Base-by-base conservation (phyloP, 2,329 filamentous ascomycete species). In the Aspergillus sp. region DNA sequence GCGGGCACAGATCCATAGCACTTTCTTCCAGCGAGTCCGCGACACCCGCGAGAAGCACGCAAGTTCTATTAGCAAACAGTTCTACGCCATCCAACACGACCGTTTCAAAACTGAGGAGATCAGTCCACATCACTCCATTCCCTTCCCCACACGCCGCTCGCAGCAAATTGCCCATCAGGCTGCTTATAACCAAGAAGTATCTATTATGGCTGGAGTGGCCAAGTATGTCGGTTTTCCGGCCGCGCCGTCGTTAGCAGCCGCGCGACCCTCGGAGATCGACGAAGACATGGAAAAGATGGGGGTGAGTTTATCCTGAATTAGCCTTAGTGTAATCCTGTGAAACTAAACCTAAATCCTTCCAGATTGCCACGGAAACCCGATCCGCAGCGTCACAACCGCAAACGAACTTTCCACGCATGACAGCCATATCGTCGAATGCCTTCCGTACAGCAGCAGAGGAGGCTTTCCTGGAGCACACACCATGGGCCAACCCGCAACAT, bases 161-260 rank as follows among this genome's bases (percentile, higher is more conserved):
- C 85, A 90, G 60, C 88, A 91, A 60, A 80, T 95, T 51, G 79
- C 82, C 52, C 87, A 96, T 53, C 90, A 95, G 58, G 80, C 90
- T 44, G 86, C 90, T 42, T 97, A 97, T 73, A 97, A 95, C 66
- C 87, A 86, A 55, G 93, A 98, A 66, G 90, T 98, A 4, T 95
- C 90, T 0, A 82, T 96, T 23, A 74, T 98, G 49, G 85, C 90
- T 5, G 91, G 91, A 33, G 78, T 97, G 45, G 90, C 91, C 32
- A 97, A 96, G 70, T 90, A 96, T 65, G 84, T 95, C 61, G 93
- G 93, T 20, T 98, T 98, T 70, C 93, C 93, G 32, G 90, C 91
- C 27, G 93, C 90, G n/a, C 93, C 93, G 17, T 79, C 87, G 30
- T 85, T 98, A 69, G 77, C 77, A 49, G 80, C 86, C 38, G 86